These are phyloP conservation scores for Ashbya aceris DNA, from an alignment of 1,139 yeast species.

Conservation along the genomic window DNA sequence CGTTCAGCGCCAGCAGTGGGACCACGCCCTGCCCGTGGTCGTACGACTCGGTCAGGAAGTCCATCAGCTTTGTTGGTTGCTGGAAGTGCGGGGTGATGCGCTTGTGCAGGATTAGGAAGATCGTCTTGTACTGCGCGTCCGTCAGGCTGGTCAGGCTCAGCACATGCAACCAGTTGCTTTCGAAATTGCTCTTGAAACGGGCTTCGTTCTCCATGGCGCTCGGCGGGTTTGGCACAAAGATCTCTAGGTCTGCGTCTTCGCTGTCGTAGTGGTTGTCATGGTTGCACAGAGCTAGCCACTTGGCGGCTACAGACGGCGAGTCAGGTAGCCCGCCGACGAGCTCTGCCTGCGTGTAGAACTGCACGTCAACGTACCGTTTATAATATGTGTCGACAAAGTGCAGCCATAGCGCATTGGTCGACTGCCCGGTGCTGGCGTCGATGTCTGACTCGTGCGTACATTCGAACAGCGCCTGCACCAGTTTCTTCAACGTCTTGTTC, in stretches of 20 bases:
- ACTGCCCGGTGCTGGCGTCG: conserved; percentile 38
- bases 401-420: conserved; percentile 44
- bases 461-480: conserved; percentile 39
- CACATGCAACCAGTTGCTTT: conserved; percentile 53
- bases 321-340: conserved; percentile 21
- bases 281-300: conserved; percentile 33
- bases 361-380: conserved; percentile 52
- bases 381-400: conserved; percentile 55
- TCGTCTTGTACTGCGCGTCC: conserved; percentile 53
- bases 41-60: conserved; percentile 83
- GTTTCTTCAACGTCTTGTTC: conserved; percentile 39
- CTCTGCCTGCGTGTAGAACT: conserved; percentile 51
- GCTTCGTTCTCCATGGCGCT: conserved; percentile 44
- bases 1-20: conserved; percentile 77
- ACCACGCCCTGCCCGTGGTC: conserved; percentile 49
- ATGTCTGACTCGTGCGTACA: conserved; percentile 34
- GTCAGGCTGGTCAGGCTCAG: conserved; percentile 41
- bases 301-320: conserved; percentile 17
- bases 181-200: conserved; percentile 57
- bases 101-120: conserved; percentile 67
- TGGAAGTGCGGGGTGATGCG: conserved; percentile 73
- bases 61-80: conserved; percentile 81
- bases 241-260: conserved; percentile 28
- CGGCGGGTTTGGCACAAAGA: conserved; percentile 43
- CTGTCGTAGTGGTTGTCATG: conserved; percentile 30